Percentiles rank a stretch among this genome's conserved stretches.
Conservation (phyloP, 129 eudicot genomes). For the Glebionis coronaria region DNA sequence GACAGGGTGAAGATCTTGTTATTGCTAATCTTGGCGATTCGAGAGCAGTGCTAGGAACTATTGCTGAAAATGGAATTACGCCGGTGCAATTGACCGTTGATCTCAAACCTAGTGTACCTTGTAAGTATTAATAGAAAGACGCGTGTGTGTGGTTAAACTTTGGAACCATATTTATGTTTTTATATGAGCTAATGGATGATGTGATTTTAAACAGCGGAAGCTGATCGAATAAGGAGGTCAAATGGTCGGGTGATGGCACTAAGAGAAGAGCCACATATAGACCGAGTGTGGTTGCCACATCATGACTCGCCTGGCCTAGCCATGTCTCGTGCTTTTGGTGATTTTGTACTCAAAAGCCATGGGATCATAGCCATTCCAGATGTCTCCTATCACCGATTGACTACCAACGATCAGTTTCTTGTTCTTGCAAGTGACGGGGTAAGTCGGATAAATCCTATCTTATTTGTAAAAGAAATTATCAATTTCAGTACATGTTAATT, state of each 20-base stretch:
- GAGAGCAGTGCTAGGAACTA: slow-evolving; percentile 78
- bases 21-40: slow-evolving; percentile 95
- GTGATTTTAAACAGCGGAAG: slow-evolving; percentile 49
- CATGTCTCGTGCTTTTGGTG: slow-evolving; percentile 94
- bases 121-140: slow-evolving; percentile 40
- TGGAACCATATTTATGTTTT: slow-evolving; percentile 7
- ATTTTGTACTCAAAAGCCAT: slow-evolving; percentile 65
- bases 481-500: too few species aligned
- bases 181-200: slow-evolving; percentile 10
- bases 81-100: slow-evolving; percentile 82
- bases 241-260: slow-evolving; percentile 76
- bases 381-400: slow-evolving; percentile 48
- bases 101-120: slow-evolving; percentile 71
- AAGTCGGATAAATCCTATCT: slow-evolving; percentile 20
- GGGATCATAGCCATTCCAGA: slow-evolving; percentile 76
- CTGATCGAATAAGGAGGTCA: slow-evolving; percentile 68
- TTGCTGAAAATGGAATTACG: slow-evolving; percentile 53
- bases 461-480: too few species aligned
- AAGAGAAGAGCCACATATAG: slow-evolving; percentile 65
- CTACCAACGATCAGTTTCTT: slow-evolving; percentile 66
- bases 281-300: slow-evolving; percentile 87
- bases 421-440: slow-evolving; percentile 93
- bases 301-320: slow-evolving; percentile 86
- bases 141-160: background rate
- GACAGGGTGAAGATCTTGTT: slow-evolving; percentile 36